Base-by-base conservation (phyloP, 2,329 filamentous ascomycete genomes). In the Phyllosticta paracitricarpa region DNA sequence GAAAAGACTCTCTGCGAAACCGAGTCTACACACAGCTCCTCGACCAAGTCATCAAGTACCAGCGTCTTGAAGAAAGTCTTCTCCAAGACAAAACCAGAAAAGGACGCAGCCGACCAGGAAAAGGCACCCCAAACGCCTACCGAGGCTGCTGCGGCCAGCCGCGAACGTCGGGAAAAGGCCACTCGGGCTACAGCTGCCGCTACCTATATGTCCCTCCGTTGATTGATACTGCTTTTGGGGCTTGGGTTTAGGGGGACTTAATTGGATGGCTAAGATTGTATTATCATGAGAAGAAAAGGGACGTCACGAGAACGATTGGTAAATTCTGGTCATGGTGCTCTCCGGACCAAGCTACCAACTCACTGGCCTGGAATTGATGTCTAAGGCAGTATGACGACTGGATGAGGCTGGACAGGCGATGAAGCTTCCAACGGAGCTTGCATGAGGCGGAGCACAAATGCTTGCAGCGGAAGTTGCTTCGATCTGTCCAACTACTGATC, bases 11-110 rank as follows among this genome's bases (percentile, higher is more conserved):
- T 40, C 24, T 60, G 52, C n/a, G 63, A 63, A n/a, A 10, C 55
- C 8, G 53, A 58, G 17, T 71, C 69, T 1, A 65, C 64, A 4
- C 65, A 25, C 25, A 68, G 68, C 8, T 70, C 69, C 19, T 69
- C 69, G 22, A 66, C 66, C 25, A 54, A 66, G 12, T 68, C 69
- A 7, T 67, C 65, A 30, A 56, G 17, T 7, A 68, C 68, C 9
- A 60, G 65, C 2, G 62, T 71, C 5, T 63, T 72, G 19, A 64
- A 66, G 48, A 67, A 65, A 1, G 61, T 69, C 17, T 64, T 64
- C 59, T 57, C 30, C 25, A 56, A 51, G 33, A 30, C 28, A 12
- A 28, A 28, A 3, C 28, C 54, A 5, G n/a, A 28, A 4, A 52
- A 56, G 35, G n/a, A 40, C n/a, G 14, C 48, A 35, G 48, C 53